Percentiles rank a stretch among this genome's conserved stretches.
These are phyloP conservation scores for Barbarea vulgaris DNA, from an alignment of 345 rosid genomes.

Conservation along the genomic window DNA sequence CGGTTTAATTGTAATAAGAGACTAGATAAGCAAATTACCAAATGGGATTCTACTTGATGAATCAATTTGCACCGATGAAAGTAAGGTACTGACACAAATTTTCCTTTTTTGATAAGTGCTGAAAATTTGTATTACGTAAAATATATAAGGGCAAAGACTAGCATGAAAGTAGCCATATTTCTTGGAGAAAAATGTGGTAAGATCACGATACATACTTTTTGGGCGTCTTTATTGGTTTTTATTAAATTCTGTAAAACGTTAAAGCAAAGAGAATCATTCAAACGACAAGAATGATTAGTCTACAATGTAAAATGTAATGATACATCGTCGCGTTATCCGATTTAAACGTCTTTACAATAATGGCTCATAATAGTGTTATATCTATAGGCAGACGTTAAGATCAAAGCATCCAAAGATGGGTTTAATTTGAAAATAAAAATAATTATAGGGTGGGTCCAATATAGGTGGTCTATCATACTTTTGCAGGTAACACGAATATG, in stretches of 20 bases:
- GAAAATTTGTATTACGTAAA: background rate
- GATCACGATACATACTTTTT: conserved; percentile 18
- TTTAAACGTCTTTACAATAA: conserved; percentile 7
- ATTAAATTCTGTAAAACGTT: conserved; percentile 2
- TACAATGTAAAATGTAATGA: conserved; percentile 30
- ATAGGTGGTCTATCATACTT: conserved; percentile 12
- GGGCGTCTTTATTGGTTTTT: background rate
- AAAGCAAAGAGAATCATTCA: conserved; percentile 35
- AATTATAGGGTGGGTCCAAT: conserved; percentile 22
- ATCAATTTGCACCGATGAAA: background rate
- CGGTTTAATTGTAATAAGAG: background rate
- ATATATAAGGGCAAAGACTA: background rate
- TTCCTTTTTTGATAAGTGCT: too few species aligned
- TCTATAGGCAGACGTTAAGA: conserved; percentile 16
- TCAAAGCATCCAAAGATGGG: conserved; percentile 35
- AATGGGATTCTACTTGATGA: background rate
- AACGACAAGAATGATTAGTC: conserved; percentile 30
- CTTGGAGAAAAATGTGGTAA: conserved; percentile 32
- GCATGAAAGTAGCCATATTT: conserved; percentile 22
- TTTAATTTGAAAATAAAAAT: background rate
- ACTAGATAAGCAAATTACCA: background rate
- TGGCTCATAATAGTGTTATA: conserved; percentile 25
- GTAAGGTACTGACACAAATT: background rate
- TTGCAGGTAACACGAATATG: conserved; percentile 31
- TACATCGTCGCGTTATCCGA: conserved; percentile 18